These are phyloP conservation scores for Prunus davidiana DNA, from an alignment of 306 rosid genomes.

Conservation along the genomic window DNA sequence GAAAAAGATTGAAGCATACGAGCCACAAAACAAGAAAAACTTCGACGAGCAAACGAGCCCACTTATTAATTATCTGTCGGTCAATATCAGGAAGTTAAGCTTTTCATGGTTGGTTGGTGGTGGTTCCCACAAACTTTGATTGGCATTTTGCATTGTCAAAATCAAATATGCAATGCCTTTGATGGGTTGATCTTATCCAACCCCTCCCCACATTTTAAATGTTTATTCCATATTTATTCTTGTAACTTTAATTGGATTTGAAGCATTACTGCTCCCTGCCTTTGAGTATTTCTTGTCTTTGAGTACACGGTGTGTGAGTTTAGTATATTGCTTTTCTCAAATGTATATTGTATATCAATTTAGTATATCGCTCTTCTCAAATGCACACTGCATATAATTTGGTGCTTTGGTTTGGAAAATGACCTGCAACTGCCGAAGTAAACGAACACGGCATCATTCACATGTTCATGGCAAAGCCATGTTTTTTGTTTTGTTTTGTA, in stretches of 20 bases:
- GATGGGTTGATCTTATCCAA: neutral
- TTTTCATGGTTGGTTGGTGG: neutral
- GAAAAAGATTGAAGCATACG: neutral
- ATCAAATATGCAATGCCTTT: neutral
- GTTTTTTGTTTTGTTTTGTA: no score
- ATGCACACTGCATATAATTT: neutral
- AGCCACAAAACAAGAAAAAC: neutral
- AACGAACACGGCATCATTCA: neutral
- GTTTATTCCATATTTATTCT: neutral
- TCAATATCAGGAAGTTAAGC: neutral
- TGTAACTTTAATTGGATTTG: neutral
- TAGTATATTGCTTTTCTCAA: neutral
- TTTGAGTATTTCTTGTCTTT: neutral
- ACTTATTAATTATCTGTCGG: neutral
- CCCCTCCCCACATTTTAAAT: neutral
- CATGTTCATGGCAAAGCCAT: neutral
- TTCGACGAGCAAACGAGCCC: neutral
- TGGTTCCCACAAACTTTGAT: neutral
- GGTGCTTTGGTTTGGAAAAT: neutral
- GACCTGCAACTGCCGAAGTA: conserved; percentile 6
- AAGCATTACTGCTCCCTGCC: conserved; percentile 11
- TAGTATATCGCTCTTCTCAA: neutral
- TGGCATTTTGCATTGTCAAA: neutral
- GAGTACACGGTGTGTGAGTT: no score
- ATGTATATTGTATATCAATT: no score